phyloP scores from a whole-genome alignment of 352 stramenopile genomes.

The Globisporangium apiculatum region DNA sequence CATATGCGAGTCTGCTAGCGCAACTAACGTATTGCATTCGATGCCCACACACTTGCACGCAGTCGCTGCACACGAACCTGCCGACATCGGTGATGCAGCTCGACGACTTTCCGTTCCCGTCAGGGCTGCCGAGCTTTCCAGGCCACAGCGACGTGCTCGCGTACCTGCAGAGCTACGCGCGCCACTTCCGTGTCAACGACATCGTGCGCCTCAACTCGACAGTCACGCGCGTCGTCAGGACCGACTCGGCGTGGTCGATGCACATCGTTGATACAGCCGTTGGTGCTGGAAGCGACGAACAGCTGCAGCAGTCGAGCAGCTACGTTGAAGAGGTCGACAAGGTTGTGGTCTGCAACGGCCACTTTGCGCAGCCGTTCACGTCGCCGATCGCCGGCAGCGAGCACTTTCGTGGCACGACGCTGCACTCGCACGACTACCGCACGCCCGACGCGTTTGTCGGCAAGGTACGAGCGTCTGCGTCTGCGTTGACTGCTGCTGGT shows the following conservation, averaged over 20 bases:
- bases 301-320: slow-evolving; percentile 19
- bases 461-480: slow-evolving; percentile 19
- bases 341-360: slow-evolving; percentile 70
- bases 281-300: slow-evolving; percentile 18
- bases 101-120: slow-evolving; percentile 56
- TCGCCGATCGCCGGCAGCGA: slow-evolving; percentile 45
- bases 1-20: not conserved
- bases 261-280: not conserved
- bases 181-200: slow-evolving; percentile 41
- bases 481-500: not conserved
- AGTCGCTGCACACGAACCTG: slow-evolving; percentile 79
- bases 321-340: slow-evolving; percentile 75
- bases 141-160: slow-evolving; percentile 51
- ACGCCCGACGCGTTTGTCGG: slow-evolving; percentile 30
- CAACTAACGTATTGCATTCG: not conserved
- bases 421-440: slow-evolving; percentile 56
- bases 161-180: slow-evolving; percentile 68
- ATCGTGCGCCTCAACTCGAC: slow-evolving; percentile 40
- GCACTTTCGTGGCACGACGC: slow-evolving; percentile 28
- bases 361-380: slow-evolving; percentile 56
- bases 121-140: slow-evolving; percentile 42
- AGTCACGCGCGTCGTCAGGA: slow-evolving; percentile 47
- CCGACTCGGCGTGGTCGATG: not conserved
- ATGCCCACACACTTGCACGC: not conserved
- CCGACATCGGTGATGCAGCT: slow-evolving; percentile 79